Conservation (phyloP, 2,329 filamentous ascomycete genomes). For the Corniculantispora saksenae region DNA sequence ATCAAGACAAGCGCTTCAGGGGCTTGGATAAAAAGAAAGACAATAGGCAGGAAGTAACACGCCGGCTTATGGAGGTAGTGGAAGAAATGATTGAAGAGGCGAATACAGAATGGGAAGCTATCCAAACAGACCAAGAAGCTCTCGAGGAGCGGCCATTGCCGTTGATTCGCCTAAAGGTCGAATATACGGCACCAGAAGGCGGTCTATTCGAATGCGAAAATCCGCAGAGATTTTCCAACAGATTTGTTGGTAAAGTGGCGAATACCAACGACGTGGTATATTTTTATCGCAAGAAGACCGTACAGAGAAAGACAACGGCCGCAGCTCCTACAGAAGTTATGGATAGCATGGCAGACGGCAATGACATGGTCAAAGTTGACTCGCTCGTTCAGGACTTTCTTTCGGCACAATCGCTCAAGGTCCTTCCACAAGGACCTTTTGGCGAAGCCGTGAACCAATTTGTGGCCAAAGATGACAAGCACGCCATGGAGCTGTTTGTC, state of each 20-base stretch:
- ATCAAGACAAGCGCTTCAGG: constrained; percentile 74
- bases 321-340: constrained; percentile 65
- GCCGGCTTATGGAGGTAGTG: constrained; percentile 74
- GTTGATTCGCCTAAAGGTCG: constrained; percentile 85
- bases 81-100: constrained; percentile 87
- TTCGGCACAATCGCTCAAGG: constrained; percentile 82
- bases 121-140: constrained; percentile 67
- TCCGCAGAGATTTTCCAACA: constrained; percentile 91
- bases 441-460: constrained; percentile 91
- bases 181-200: constrained; percentile 82
- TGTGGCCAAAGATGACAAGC: constrained; percentile 92
- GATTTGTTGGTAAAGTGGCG: constrained; percentile 86
- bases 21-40: constrained; percentile 78
- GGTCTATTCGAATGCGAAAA: constrained; percentile 90
- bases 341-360: constrained; percentile 48
- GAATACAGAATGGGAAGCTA: constrained; percentile 73
- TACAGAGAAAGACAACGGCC: constrained; percentile 36
- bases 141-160: constrained; percentile 69
- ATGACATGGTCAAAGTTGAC: constrained; percentile 81
- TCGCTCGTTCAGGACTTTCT: constrained; percentile 87
- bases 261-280: constrained; percentile 93
- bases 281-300: constrained; percentile 87
- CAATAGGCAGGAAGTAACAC: constrained; percentile 78
- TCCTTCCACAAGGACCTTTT: constrained; percentile 89
- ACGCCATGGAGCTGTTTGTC: constrained; percentile 83